Evolutionary conservation across 345 rosid species (phyloP).

Genomic region (Hibiscus trionum): DNA sequence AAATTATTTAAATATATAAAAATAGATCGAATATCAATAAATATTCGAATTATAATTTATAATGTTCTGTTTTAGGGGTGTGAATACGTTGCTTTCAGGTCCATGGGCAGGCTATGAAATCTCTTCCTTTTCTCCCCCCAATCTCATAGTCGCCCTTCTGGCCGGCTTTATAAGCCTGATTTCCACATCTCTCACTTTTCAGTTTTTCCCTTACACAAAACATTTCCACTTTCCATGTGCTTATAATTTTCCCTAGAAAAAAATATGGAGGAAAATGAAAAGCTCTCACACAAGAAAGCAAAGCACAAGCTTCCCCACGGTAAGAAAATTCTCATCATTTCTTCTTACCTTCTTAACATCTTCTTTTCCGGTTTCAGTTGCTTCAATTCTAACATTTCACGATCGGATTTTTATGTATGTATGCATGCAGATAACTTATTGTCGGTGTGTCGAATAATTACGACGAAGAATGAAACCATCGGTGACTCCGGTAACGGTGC

Average conservation of each 20-base stretch:
- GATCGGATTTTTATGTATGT: no score
- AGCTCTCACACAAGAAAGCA: constrained; percentile 27
- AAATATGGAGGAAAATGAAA: constrained; percentile 26
- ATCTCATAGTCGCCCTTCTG: constrained; percentile 3
- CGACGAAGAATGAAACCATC: neutral
- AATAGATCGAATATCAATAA: neutral
- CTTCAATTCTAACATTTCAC: no score
- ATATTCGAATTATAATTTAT: neutral
- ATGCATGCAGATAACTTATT: constrained; percentile 15
- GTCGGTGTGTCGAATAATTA: constrained; percentile 11
- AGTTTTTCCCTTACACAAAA: neutral
- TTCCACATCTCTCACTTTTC: constrained; percentile 2
- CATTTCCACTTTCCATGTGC: neutral
- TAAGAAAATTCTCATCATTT: constrained; percentile 6
- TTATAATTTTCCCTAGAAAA: constrained; percentile 10
- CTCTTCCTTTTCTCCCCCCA: neutral
- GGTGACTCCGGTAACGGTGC: constrained; percentile 3
- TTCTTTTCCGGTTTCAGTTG: no score
- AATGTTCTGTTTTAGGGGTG: constrained; percentile 30
- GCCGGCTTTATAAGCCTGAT: constrained; percentile 14
- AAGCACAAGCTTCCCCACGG: constrained; percentile 36
- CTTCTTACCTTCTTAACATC: no score
- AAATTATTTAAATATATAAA: neutral
- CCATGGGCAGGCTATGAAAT: constrained; percentile 27
- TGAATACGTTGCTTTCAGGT: constrained; percentile 34